Base-by-base conservation (phyloP, 495 filamentous ascomycete genomes). In the Aspergillus biplanus region DNA sequence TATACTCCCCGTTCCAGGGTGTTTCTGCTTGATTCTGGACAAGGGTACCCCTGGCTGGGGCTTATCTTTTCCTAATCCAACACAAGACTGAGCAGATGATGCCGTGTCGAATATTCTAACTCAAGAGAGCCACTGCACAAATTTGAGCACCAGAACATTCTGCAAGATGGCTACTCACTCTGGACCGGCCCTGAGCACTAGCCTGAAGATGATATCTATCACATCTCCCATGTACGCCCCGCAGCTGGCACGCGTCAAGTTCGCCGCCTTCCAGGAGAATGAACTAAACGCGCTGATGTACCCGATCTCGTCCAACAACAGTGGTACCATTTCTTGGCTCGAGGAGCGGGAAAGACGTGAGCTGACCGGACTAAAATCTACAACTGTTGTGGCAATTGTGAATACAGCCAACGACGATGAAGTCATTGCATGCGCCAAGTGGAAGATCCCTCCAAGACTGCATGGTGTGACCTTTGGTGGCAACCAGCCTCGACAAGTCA, bases 331-430 rank as follows among this genome's bases (percentile, higher is more conserved):
- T 33, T 27, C 52, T 13, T 54, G 52, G 86, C 83, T 9, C 91
- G 90, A 18, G 87, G 87, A 1, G 67, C 77, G 63, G 74, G 83
- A 71, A 70, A 63, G 1, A 68, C 63, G 31, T 67, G 56, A 13
- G 61, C 68, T 33, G 65, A 34, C 11, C 8, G 1, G 11, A 6
- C 13, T 6, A 15, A 54, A 34, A 34, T 13, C 52, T 27, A 54
- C 33, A 7, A 27, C 21, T 27, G 21, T 34, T 54, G 52, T 54
- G 52, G 52, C 52, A 54, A 54, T 54, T 16, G 27, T 54, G 11
- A 34, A 54, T 16, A 54, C 13, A 54, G 13, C 52, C 11, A 54
- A 54, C 27, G 6, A 33, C 15, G 52, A 54, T 54, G 52, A 54
- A 54, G 52, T 54, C 32, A 54, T 54, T 34, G 52, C 52, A 12